Evolutionary conservation across 2,329 filamentous ascomycete species (phyloP).

Genomic region (Ramularia endophylla): DNA sequence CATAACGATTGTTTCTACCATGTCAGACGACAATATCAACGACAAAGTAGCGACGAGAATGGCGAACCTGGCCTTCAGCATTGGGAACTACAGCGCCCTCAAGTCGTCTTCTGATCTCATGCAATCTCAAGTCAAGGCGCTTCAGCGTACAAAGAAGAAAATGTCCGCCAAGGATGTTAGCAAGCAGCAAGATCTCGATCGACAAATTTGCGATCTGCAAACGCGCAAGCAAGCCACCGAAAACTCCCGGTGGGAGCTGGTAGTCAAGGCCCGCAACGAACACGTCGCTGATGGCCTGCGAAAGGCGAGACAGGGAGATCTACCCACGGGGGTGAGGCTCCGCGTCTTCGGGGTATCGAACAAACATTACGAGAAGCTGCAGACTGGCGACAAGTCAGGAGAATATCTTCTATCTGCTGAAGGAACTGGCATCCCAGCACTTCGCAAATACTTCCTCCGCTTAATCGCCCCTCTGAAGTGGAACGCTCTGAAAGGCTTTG

Average conservation of each 20-base stretch:
- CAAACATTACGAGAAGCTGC: not conserved
- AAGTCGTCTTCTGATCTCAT: not conserved
- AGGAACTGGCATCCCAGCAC: not conserved
- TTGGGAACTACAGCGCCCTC: not conserved
- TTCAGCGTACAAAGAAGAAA: not conserved
- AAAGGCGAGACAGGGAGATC: not conserved
- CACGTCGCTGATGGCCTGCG: not conserved
- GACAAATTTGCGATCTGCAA: not conserved
- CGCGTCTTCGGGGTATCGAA: not conserved
- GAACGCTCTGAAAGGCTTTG: not conserved
- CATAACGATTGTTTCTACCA: conserved; percentile 8
- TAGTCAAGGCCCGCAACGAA: not conserved
- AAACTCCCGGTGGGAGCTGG: not conserved
- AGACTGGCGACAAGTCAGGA: not conserved
- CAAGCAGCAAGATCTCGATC: not conserved
- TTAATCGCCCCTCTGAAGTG: not conserved
- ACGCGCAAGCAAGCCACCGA: not conserved
- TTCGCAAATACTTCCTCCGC: not conserved
- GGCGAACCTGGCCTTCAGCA: not conserved
- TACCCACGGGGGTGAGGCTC: not conserved
- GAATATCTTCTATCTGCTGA: not conserved
- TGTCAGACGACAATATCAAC: conserved; percentile 6
- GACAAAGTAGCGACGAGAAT: not conserved
- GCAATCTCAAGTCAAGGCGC: not conserved
- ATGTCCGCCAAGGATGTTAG: not conserved